Evolutionary conservation across 768 basidiomycete species (phyloP).

Genomic region (Boletus huronensis): DNA sequence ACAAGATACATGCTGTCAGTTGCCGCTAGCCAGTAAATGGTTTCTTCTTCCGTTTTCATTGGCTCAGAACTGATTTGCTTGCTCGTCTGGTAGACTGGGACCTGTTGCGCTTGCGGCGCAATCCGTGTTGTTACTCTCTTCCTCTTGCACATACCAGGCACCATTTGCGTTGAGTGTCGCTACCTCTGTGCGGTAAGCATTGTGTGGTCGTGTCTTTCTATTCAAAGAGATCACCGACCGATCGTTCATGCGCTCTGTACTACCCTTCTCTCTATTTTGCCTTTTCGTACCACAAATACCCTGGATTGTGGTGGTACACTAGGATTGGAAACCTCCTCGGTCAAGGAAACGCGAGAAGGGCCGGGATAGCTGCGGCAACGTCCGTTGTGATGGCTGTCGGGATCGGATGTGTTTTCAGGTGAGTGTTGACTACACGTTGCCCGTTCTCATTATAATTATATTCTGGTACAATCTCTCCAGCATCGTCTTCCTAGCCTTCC

Average conservation of each 20-base stretch:
- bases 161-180: conserved; percentile 83
- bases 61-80: not conserved
- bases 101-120: conserved; percentile 83
- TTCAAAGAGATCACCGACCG: not conserved
- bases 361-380: conserved; percentile 61
- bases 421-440: conserved; percentile 2
- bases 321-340: conserved; percentile 90
- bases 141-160: conserved; percentile 76
- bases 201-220: not conserved
- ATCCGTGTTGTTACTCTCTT: conserved; percentile 76
- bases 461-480: conserved; percentile 30
- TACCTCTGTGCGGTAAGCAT: conserved; percentile 71
- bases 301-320: not conserved
- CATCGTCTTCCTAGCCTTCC: conserved; percentile 54
- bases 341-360: conserved; percentile 69
- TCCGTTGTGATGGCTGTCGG: conserved; percentile 62
- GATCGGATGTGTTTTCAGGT: conserved; percentile 70
- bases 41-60: not conserved
- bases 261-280: not conserved
- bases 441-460: not conserved
- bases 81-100: conserved; percentile 54
- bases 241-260: not conserved
- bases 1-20: conserved; percentile 29
- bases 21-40: conserved; percentile 49
- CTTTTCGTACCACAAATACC: not conserved